Base-by-base conservation (phyloP, 441 rosid genomes). In the Pelargonium citronellum region DNA sequence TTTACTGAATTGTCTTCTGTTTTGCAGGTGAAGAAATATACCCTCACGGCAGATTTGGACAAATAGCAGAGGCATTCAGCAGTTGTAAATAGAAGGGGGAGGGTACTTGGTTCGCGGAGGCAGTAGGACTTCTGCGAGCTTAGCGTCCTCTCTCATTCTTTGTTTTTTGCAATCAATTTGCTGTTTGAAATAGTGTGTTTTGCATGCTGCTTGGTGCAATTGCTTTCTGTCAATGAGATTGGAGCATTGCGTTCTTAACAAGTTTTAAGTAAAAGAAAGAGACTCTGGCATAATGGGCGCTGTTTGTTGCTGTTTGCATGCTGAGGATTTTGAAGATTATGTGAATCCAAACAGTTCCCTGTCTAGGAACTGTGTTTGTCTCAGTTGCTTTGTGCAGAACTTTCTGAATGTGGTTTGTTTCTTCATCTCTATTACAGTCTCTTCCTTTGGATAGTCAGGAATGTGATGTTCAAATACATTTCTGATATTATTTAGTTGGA, bases 231-330 rank as follows among this genome's bases (percentile, higher is more conserved):
- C 68, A 53, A 73, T 77, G 75, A 73, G 70, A 47, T 73, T 68
- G 68, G 78, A 74, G 69, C 69, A 37, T 73, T 46, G 30, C 63
- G 7, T 57, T 57, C 64, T 34, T 71, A 47, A 72, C 74, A 77
- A 69, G 65, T 70, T 39, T 77, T 61, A 64, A 24, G 66, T 63
- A 66, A 53, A 73, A 47, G 74, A 69, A 74, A 67, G 75, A 68
- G 67, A 53, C 79, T 73, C 69, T 68, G 67, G 81, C 72, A 69
- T 65, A 17, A 91, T 95, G 99, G 99, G 96, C 60, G 73, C 96
- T 70, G 86, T 88, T 73, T 95, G 99, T 74, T 89, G 96, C 85
- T 91, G 99, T 74, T 76, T 91, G 70, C 94, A 67, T 70, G 76
- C 70, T 37, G 92, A 83, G 69, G 88, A 87, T 72, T 79, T 86